Percentiles rank a stretch among this genome's conserved stretches.
phyloP scores from a whole-genome alignment of 805 yeast species.

The Candida orba region DNA sequence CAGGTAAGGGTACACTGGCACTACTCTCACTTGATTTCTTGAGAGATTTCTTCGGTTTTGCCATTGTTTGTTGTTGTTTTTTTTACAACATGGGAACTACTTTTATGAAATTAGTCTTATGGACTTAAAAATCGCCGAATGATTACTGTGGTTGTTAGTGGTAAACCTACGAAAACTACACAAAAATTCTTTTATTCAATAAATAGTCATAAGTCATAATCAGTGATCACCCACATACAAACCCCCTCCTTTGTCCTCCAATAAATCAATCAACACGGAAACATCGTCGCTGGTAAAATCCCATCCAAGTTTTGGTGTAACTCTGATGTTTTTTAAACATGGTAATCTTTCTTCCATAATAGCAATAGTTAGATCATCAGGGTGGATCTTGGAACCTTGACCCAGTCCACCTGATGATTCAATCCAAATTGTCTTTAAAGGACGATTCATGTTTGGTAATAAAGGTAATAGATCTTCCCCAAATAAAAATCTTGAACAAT shows the following conservation, averaged over 20 bases:
- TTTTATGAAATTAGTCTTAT: too few species aligned
- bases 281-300: conserved; percentile 55
- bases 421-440: conserved; percentile 56
- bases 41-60: conserved; percentile 6
- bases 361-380: conserved; percentile 84
- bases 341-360: conserved; percentile 74
- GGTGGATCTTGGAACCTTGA: conserved; percentile 73
- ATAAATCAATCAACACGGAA: conserved; percentile 53
- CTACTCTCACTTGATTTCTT: neutral
- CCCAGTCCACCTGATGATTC: conserved; percentile 87
- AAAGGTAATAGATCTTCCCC: conserved; percentile 34
- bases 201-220: conserved; percentile 6
- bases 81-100: too few species aligned
- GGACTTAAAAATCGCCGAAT: too few species aligned
- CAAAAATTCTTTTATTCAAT: conserved; percentile 1
- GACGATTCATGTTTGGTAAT: conserved; percentile 29
- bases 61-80: conserved; percentile 4
- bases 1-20: neutral
- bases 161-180: too few species aligned
- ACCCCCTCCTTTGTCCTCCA: conserved; percentile 77
- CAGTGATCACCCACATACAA: conserved; percentile 42
- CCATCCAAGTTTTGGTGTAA: conserved; percentile 86
- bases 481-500: conserved; percentile 45
- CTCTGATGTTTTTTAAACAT: conserved; percentile 48
- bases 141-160: too few species aligned